Conservation (phyloP, 139 green algal genomes). For the Gonium pectorale region DNA sequence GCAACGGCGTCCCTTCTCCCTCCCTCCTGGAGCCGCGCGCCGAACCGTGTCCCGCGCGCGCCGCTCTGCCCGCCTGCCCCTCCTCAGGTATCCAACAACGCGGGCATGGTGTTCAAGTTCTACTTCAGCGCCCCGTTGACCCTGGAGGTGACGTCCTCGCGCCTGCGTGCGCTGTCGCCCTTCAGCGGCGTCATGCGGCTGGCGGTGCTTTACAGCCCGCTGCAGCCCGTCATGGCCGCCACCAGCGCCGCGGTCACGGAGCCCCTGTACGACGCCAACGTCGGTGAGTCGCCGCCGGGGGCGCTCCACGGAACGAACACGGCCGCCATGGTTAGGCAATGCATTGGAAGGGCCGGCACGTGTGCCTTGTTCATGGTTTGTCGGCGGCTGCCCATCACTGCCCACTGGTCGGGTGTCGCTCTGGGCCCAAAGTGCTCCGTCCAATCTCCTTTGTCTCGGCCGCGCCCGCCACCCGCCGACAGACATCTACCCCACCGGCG, state of each 20-base stretch:
- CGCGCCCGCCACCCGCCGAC: background rate
- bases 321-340: too few relatives aligned
- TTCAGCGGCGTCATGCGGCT: constrained; percentile 60
- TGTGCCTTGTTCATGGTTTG: too few relatives aligned
- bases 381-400: too few relatives aligned
- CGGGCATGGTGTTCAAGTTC: constrained; percentile 28
- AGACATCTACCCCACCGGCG: constrained; percentile 39
- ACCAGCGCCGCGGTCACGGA: constrained; percentile 5
- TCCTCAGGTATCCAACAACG: constrained; percentile 24
- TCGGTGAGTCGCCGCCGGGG: background rate
- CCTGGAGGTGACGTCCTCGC: background rate
- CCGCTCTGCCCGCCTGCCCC: too few relatives aligned
- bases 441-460: too few relatives aligned
- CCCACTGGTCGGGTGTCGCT: too few relatives aligned
- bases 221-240: background rate
- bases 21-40: background rate
- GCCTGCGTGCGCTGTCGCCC: constrained; percentile 16
- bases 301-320: too few relatives aligned
- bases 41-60: background rate
- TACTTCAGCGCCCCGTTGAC: constrained; percentile 29
- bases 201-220: constrained; percentile 39
- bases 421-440: too few relatives aligned
- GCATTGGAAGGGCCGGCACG: too few relatives aligned
- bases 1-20: too few relatives aligned
- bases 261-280: constrained; percentile 6